These are phyloP conservation scores for Trichoderma pleuroti DNA, from an alignment of 2,329 filamentous ascomycete genomes.

Conservation along the genomic window DNA sequence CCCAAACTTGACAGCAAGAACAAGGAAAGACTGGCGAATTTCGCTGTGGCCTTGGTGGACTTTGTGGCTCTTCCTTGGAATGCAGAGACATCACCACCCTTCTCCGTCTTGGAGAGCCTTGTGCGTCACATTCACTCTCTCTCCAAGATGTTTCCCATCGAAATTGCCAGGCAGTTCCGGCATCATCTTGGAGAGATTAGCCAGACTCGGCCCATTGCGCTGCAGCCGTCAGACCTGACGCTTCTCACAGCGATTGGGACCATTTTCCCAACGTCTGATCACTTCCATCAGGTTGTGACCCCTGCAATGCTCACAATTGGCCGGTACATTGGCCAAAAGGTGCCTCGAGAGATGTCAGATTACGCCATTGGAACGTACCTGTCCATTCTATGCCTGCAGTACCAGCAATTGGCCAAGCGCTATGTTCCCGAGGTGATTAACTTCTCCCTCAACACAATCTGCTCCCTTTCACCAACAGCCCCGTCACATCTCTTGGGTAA, in stretches of 20 bases:
- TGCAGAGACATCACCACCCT: conserved; percentile 48
- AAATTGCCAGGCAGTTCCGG: conserved; percentile 75
- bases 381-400: conserved; percentile 74
- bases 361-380: conserved; percentile 73
- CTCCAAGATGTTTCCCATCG: conserved; percentile 76
- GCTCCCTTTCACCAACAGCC: conserved; percentile 58
- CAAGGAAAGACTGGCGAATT: conserved; percentile 73
- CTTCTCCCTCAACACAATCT: conserved; percentile 73
- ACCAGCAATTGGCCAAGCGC: conserved; percentile 77
- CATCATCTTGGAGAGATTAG: conserved; percentile 61
- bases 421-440: conserved; percentile 87
- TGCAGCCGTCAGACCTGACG: conserved; percentile 68
- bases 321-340: conserved; percentile 76
- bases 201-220: conserved; percentile 47
- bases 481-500: conserved; percentile 45
- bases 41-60: conserved; percentile 63
- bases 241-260: conserved; percentile 79
- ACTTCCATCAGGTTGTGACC: conserved; percentile 93
- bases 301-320: conserved; percentile 83
- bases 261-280: conserved; percentile 92
- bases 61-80: conserved; percentile 51
- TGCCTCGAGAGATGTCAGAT: conserved; percentile 62
- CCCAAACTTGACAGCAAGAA: conserved; percentile 81
- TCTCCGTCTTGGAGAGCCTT: conserved; percentile 70
- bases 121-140: conserved; percentile 91